Evolutionary conservation across 2,329 filamentous ascomycete genomes (phyloP).

Genomic region (Seiridium unicorne): DNA sequence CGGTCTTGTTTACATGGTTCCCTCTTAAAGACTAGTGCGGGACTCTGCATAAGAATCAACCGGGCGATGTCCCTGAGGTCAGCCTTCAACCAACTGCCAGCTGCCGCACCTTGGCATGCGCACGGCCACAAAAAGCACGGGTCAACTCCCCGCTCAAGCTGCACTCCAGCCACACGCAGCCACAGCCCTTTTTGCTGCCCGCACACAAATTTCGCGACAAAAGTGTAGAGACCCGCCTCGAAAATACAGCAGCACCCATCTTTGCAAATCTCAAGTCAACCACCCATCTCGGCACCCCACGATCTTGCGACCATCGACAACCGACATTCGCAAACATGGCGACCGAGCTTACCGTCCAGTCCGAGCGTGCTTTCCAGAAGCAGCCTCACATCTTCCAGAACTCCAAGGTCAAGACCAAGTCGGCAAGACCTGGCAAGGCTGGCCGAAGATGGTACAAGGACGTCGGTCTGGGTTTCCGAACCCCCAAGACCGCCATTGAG

Average conservation of each 20-base stretch:
- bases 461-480: conserved; percentile 98
- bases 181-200: conserved; percentile 4
- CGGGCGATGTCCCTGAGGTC: not conserved
- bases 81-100: not conserved
- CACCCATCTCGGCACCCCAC: conserved; percentile 19
- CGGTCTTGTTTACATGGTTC: conserved; percentile 11
- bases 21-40: conserved; percentile 4
- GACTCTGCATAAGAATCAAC: not conserved
- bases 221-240: conserved; percentile 8
- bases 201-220: conserved; percentile 3
- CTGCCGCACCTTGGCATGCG: not conserved
- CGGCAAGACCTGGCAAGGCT: conserved; percentile 77
- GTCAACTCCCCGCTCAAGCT: not conserved
- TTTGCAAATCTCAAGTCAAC: conserved; percentile 12
- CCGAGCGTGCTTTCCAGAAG: conserved; percentile 99
- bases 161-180: not conserved
- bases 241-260: not conserved
- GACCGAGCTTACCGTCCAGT: conserved; percentile 99
- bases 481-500: conserved; percentile 98
- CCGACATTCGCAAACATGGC: conserved; percentile 70
- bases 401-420: conserved; percentile 87
- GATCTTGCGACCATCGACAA: conserved; percentile 38
- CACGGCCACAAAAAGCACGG: not conserved
- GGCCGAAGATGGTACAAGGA: conserved; percentile 83
- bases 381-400: conserved; percentile 99